A percentile compares a stretch with the other conserved stretches of the same genome.
Evolutionary conservation across 148 eudicot genomes (phyloP).

Genomic region (Euryodendron excelsum): DNA sequence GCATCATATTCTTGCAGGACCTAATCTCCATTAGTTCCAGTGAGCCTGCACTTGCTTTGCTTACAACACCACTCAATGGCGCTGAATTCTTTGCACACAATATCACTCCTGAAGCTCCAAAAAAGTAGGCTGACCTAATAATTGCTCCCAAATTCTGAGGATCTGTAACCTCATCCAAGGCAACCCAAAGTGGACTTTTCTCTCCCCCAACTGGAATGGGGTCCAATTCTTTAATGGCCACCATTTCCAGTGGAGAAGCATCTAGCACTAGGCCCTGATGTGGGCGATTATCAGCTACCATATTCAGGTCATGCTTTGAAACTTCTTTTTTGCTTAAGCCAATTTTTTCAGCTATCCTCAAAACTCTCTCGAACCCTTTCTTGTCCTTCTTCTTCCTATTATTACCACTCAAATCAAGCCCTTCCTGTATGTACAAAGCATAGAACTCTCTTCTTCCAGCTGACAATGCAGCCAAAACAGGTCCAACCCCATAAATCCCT

Average conservation of each 20-base stretch:
- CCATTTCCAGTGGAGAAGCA: constrained; percentile 92
- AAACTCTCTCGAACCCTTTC: constrained; percentile 82
- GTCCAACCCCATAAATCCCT: constrained; percentile 92
- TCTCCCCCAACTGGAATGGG: constrained; percentile 46
- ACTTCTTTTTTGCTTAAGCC: constrained; percentile 64
- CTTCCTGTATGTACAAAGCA: constrained; percentile 75
- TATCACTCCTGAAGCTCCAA: constrained; percentile 86
- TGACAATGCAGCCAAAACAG: constrained; percentile 87
- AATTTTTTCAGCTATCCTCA: constrained; percentile 69
- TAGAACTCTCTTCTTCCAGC: constrained; percentile 84
- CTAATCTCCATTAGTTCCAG: constrained; percentile 86
- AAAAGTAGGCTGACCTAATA: constrained; percentile 83
- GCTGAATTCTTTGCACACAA: constrained; percentile 98
- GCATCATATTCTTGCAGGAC: constrained; percentile 98
- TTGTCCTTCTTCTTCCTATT: constrained; percentile 89
- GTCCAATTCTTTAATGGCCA: constrained; percentile 64
- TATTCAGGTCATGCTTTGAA: constrained; percentile 96
- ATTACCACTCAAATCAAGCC: constrained; percentile 69
- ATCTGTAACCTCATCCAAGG: constrained; percentile 94
- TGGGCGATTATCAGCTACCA: constrained; percentile 86
- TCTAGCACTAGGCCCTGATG: constrained; percentile 97
- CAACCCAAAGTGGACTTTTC: constrained; percentile 76
- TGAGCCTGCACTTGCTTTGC: constrained; percentile 98
- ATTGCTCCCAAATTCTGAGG: constrained; percentile 98
- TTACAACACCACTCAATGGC: constrained; percentile 94